Evolutionary conservation across 768 basidiomycete species (phyloP), one percentile per base, ranked within the genome.

Genomic region (Naganishia vishniacii): DNA sequence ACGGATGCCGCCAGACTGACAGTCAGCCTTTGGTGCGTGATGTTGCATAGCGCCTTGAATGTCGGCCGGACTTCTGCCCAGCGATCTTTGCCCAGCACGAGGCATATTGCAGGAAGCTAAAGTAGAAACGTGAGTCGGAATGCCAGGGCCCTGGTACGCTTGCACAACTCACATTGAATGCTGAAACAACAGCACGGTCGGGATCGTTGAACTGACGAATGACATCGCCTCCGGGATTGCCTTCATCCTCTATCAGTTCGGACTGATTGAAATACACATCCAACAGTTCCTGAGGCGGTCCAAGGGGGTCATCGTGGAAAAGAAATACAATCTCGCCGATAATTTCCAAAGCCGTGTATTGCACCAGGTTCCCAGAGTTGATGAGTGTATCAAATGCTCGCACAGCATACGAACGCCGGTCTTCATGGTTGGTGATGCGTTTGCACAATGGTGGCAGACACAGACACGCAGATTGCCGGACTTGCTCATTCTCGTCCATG

Each of bases 241-340:
- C 53, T 26, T 56, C 23, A 25, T n/a, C 20, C 41, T 45, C 20
- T 15, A 34, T 42, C 25, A 58, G 20, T 23, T 53, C 20, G 1
- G 63, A 51, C 34, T 64, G 63, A 31, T 53, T 46, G 40, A 92
- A 80, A 77, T 91, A 97, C 51, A 92, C 81, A 20, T 82, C 80
- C 7, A 95, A 71, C 1, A 95, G 81, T 71, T 88, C 84, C 25
- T 80, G 73, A 3, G 93, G 93, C 11, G 88, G 88, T 3, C 82
- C 82, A 58, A 84, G 81, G 0, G 72, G 67, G 64, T 80, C 77
- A 37, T 82, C 79, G 62, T 83, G 81, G 75, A 97, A 97, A 13
- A 88, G 84, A 73, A 88, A 84, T 62, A 95, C 82, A 37, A 94
- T 85, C 77, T 95, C 92, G 1, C 92, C 93, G 5, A 95, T 82